A percentile compares a stretch with the other conserved stretches of the same genome.
These are phyloP conservation scores for Wallacemonas sp. DNA, from an alignment of 208 protist species.

Conservation along the genomic window DNA sequence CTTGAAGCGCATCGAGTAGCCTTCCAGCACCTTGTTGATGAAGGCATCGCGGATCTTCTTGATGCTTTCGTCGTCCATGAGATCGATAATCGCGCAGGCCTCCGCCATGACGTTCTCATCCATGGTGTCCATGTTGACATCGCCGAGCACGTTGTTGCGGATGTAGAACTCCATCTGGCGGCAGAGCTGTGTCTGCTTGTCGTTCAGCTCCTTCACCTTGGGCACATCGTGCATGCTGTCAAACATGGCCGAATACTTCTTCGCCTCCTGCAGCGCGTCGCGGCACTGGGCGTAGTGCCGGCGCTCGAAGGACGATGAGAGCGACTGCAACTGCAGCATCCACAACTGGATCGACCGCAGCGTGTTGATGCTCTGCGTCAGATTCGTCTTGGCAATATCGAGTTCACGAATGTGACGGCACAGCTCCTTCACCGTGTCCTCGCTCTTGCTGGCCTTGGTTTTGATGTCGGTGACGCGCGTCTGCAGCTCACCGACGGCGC, in stretches of 20 bases:
- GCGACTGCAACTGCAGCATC: conserved; percentile 87
- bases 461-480: conserved; percentile 91
- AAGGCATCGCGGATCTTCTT: conserved; percentile 85
- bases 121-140: conserved; percentile 61
- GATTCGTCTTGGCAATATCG: conserved; percentile 95
- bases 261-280: conserved; percentile 79
- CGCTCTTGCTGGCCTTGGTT: conserved; percentile 88
- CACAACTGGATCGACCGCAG: conserved; percentile 93
- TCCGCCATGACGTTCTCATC: conserved; percentile 83
- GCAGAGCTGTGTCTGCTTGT: conserved; percentile 83
- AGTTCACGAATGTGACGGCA: conserved; percentile 94
- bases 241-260: conserved; percentile 87
- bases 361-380: conserved; percentile 91
- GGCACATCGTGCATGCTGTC: conserved; percentile 74
- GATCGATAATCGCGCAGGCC: conserved; percentile 88
- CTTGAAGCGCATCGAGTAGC: conserved; percentile 87
- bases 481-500: conserved; percentile 88
- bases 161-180: conserved; percentile 85
- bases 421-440: conserved; percentile 93
- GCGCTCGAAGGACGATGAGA: conserved; percentile 80
- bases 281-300: conserved; percentile 79
- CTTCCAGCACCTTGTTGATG: conserved; percentile 83
- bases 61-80: conserved; percentile 76
- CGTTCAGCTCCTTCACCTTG: conserved; percentile 88
- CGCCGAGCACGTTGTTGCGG: conserved; percentile 80